Conservation (phyloP, 768 basidiomycete species). For the Boletus insuetus region DNA sequence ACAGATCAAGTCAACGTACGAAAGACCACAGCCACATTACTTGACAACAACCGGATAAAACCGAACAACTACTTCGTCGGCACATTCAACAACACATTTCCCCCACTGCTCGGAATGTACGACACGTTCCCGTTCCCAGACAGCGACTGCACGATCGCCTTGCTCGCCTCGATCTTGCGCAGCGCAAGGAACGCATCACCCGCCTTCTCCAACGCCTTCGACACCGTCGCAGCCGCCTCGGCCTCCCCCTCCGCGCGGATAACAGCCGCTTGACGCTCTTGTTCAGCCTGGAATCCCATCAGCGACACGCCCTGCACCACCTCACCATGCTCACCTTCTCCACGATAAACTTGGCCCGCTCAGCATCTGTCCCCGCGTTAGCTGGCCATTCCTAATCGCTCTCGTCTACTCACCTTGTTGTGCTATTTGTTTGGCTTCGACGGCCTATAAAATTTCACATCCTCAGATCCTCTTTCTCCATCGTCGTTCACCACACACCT, state of each 20-base stretch:
- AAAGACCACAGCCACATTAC: background rate
- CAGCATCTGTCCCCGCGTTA: conserved; percentile 66
- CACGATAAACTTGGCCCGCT: conserved; percentile 98
- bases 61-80: conserved; percentile 43
- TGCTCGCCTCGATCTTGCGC: conserved; percentile 95
- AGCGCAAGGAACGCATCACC: conserved; percentile 95
- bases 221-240: conserved; percentile 93
- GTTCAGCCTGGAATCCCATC: conserved; percentile 73
- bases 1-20: conserved; percentile 19
- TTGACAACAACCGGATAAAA: background rate
- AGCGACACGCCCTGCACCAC: conserved; percentile 11
- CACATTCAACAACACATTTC: conserved; percentile 82
- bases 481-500: conserved; percentile 34
- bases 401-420: conserved; percentile 75
- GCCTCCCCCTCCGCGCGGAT: conserved; percentile 99
- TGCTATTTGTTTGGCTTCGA: conserved; percentile 99
- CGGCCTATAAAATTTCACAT: conserved; percentile 51
- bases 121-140: conserved; percentile 79
- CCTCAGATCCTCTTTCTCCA: background rate
- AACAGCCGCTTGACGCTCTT: conserved; percentile 97
- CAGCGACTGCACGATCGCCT: conserved; percentile 91
- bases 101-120: conserved; percentile 80
- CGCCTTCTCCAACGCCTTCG: conserved; percentile 84
- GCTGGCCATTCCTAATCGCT: background rate
- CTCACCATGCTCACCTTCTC: conserved; percentile 68